phyloP scores from a whole-genome alignment of 495 filamentous ascomycete genomes.

The Aspergillus heteromorphus region DNA sequence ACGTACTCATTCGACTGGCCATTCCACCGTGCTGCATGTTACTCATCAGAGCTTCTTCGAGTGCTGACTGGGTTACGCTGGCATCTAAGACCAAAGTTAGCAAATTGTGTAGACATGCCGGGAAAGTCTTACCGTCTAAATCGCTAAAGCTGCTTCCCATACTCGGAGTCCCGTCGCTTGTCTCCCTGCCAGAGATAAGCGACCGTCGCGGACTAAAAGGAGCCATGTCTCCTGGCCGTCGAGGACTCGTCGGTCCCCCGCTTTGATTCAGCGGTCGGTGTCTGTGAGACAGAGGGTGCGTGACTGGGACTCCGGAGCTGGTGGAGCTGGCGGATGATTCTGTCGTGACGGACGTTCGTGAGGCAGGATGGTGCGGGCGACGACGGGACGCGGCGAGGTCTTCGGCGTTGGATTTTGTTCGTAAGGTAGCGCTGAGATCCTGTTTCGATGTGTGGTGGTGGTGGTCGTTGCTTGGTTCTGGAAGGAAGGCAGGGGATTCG shows the following conservation, averaged over 20 bases:
- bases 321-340: constrained; percentile 60
- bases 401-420: constrained; percentile 27
- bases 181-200: constrained; percentile 50
- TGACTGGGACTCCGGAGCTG: constrained; percentile 35
- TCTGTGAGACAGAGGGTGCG: constrained; percentile 15
- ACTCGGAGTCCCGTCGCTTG: constrained; percentile 85
- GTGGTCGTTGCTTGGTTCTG: constrained; percentile 28
- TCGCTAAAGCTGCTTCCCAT: constrained; percentile 99
- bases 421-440: constrained; percentile 60
- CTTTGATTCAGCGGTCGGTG: constrained; percentile 17
- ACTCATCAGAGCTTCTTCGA: constrained; percentile 90
- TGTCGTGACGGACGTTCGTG: constrained; percentile 43
- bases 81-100: constrained; percentile 53
- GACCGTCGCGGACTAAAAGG: constrained; percentile 53
- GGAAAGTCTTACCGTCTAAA: constrained; percentile 67
- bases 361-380: constrained; percentile 18
- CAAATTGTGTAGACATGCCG: neutral
- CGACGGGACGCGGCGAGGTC: constrained; percentile 40
- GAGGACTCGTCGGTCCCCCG: constrained; percentile 44
- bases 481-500: constrained; percentile 67
- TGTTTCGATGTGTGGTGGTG: constrained; percentile 28
- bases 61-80: constrained; percentile 86
- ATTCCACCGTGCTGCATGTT: constrained; percentile 80
- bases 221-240: constrained; percentile 50
- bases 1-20: constrained; percentile 84